Percentiles rank a stretch among this genome's conserved stretches.
Conservation (phyloP, 148 eudicot genomes). For the Dysphania ambrosioides region DNA sequence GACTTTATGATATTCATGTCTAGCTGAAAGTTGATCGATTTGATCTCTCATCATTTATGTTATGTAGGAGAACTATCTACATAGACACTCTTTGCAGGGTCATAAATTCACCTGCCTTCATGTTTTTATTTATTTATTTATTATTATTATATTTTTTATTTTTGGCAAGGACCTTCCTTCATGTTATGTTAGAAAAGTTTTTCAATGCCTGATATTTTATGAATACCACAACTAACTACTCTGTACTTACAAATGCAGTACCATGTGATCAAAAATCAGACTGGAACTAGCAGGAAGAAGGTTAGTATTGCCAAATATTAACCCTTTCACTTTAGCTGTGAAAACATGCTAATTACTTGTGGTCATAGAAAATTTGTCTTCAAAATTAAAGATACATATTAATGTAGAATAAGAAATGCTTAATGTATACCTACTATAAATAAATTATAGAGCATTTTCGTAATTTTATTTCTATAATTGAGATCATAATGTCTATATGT, state of each 20-base stretch:
- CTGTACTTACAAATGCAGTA: conserved; percentile 31
- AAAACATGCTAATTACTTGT: neutral
- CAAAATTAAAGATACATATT: too few relatives aligned
- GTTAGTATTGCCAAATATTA: conserved; percentile 35
- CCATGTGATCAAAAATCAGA: conserved; percentile 50
- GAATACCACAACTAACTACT: neutral
- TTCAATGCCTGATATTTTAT: neutral
- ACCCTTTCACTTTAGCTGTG: neutral
- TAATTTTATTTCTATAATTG: too few relatives aligned
- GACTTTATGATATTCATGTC: too few relatives aligned
- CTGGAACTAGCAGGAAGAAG: conserved; percentile 58
- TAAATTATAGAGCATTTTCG: too few relatives aligned
- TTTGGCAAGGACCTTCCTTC: too few relatives aligned
- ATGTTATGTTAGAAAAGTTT: neutral
- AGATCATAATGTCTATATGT: too few relatives aligned
- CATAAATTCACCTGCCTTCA: neutral
- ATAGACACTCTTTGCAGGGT: neutral
- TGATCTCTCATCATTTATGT: neutral
- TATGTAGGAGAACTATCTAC: too few relatives aligned
- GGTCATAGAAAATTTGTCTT: too few relatives aligned
- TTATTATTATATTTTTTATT: too few relatives aligned
- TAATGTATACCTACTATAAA: too few relatives aligned
- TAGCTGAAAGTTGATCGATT: neutral
- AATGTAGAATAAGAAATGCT: too few relatives aligned
- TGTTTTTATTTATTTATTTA: too few relatives aligned